Evolutionary conservation across 1,284 basidiomycete species (phyloP).

Genomic region (Malassezia sp.): DNA sequence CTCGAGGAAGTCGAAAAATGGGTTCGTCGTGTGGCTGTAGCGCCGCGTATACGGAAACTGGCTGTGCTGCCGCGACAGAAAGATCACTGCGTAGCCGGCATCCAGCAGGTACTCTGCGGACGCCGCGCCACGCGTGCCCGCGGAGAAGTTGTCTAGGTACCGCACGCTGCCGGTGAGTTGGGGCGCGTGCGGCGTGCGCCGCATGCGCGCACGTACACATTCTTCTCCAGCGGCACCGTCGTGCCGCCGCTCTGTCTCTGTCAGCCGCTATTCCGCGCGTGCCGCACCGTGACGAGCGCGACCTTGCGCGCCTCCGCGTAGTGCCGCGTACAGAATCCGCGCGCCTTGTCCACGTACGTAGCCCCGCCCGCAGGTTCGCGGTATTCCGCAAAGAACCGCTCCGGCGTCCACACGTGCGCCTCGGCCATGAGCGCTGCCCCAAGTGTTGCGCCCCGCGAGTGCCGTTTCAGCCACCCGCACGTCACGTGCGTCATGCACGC

Average conservation of each 20-base stretch:
- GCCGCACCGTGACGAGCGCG: conserved; percentile 79
- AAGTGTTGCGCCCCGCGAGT: background rate
- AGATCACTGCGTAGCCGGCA: conserved; percentile 90
- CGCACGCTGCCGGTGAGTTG: conserved; percentile 61
- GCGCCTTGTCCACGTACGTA: conserved; percentile 1
- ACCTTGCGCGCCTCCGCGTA: conserved; percentile 59
- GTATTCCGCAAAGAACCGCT: conserved; percentile 9
- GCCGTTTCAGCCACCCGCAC: background rate
- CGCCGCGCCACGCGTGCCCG: conserved; percentile 89
- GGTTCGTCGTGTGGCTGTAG: conserved; percentile 94
- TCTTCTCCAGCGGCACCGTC: conserved; percentile 41
- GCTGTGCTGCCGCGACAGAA: conserved; percentile 93
- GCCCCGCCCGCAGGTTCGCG: conserved; percentile 1
- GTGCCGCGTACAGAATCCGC: conserved; percentile 61
- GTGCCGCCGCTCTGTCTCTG: conserved; percentile 36
- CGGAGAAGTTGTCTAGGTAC: conserved; percentile 96
- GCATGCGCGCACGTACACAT: conserved; percentile 27
- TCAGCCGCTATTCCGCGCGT: too few species aligned
- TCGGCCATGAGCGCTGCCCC: background rate
- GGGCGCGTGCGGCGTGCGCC: too few species aligned
- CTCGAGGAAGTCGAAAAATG: conserved; percentile 89
- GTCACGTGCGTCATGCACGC: background rate
- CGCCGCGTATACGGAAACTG: conserved; percentile 91
- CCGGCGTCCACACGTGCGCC: conserved; percentile 9
- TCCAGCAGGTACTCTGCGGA: conserved; percentile 93